These are phyloP conservation scores for Boletus barrowsii DNA, from an alignment of 768 basidiomycete genomes.

Conservation along the genomic window DNA sequence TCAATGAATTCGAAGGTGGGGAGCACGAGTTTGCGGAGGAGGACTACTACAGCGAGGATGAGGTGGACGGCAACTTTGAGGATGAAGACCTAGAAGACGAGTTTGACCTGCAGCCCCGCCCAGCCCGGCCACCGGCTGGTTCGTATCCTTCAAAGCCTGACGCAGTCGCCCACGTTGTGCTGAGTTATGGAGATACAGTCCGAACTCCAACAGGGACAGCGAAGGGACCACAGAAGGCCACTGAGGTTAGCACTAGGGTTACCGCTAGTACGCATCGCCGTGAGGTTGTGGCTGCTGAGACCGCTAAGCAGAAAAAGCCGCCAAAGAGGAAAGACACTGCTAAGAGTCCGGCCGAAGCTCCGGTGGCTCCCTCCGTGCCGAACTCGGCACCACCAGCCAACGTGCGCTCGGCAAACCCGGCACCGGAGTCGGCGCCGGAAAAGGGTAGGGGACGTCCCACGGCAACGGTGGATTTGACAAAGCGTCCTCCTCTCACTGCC, in stretches of 20 bases:
- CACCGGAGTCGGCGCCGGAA: slow-evolving; percentile 34
- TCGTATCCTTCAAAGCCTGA: slow-evolving; percentile 21
- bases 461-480: slow-evolving; percentile 35
- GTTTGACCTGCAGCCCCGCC: slow-evolving; percentile 28
- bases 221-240: slow-evolving; percentile 8
- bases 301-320: slow-evolving; percentile 35
- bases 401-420: slow-evolving; percentile 25
- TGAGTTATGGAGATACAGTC: slow-evolving; percentile 38
- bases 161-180: slow-evolving; percentile 37
- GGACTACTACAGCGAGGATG: slow-evolving; percentile 48
- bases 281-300: slow-evolving; percentile 7
- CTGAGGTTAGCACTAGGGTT: slow-evolving; percentile 29
- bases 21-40: slow-evolving; percentile 39
- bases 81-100: slow-evolving; percentile 35
- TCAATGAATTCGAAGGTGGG: slow-evolving; percentile 36
- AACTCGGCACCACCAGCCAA: slow-evolving; percentile 23
- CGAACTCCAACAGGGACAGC: slow-evolving; percentile 9
- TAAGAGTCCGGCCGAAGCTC: slow-evolving; percentile 21
- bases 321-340: slow-evolving; percentile 43
- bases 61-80: slow-evolving; percentile 41
- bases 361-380: slow-evolving; percentile 29
- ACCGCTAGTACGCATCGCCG: slow-evolving; percentile 20
- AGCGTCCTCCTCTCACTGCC: slow-evolving; percentile 38
- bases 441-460: slow-evolving; percentile 31
- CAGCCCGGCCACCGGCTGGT: slow-evolving; percentile 19